These are phyloP conservation scores for Lojkania enalia DNA, from an alignment of 2,329 filamentous ascomycete species.

Conservation along the genomic window DNA sequence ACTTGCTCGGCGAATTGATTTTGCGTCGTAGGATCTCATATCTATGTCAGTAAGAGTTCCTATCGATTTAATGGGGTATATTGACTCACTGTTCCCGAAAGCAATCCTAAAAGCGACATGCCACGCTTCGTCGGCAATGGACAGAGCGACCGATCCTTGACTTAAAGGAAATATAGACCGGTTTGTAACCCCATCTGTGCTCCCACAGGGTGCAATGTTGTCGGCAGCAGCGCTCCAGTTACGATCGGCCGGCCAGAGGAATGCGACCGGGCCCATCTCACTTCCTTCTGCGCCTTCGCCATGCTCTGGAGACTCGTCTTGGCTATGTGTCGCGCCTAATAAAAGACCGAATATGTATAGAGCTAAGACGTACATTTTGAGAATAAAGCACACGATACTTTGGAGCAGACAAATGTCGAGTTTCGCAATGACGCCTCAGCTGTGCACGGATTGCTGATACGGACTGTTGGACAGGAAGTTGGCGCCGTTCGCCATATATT, in stretches of 20 bases:
- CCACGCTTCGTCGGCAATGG: slow-evolving; percentile 62
- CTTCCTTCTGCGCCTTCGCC: slow-evolving; percentile 33
- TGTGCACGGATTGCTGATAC: no score
- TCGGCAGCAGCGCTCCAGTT: slow-evolving; percentile 59
- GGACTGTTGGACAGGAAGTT: no score
- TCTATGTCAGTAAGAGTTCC: background rate
- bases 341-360: slow-evolving; percentile 2
- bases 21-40: slow-evolving; percentile 45
- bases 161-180: slow-evolving; percentile 62
- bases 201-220: slow-evolving; percentile 63
- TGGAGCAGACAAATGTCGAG: no score
- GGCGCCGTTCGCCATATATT: no score
- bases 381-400: no score
- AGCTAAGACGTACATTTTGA: no score
- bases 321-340: no score
- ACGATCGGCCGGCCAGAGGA: slow-evolving; percentile 64
- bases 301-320: no score
- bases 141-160: slow-evolving; percentile 59
- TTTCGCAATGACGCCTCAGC: no score
- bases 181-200: slow-evolving; percentile 51
- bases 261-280: slow-evolving; percentile 60
- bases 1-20: slow-evolving; percentile 46
- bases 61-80: background rate
- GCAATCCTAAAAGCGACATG: slow-evolving; percentile 59
- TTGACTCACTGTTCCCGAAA: slow-evolving; percentile 52